phyloP scores from a whole-genome alignment of 169 alveolate species.

The Haemoproteus tartakovskyi region DNA sequence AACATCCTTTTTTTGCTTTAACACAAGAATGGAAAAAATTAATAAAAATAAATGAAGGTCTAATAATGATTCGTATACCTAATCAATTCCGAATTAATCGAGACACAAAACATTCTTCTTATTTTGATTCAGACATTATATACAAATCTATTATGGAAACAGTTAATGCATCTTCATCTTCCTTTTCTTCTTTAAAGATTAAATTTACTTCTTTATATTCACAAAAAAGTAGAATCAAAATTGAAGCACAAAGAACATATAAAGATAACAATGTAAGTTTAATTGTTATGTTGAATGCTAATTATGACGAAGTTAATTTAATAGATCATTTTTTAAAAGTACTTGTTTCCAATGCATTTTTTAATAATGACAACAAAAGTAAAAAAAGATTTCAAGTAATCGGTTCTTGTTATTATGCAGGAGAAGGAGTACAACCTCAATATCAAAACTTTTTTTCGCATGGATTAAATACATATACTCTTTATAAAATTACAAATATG shows the following conservation, averaged over 20 bases:
- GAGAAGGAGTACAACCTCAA: conserved; percentile 26
- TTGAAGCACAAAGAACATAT: neutral
- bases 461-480: conserved; percentile 49
- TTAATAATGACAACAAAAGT: conserved; percentile 1
- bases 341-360: no score
- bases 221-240: conserved; percentile 9
- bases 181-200: neutral
- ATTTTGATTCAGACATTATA: conserved; percentile 28
- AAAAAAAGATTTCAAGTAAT: conserved; percentile 24
- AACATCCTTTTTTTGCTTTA: conserved; percentile 3
- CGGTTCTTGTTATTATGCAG: conserved; percentile 37
- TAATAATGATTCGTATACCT: conserved; percentile 10
- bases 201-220: conserved; percentile 14
- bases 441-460: conserved; percentile 38
- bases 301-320: no score
- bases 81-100: conserved; percentile 15
- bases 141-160: conserved; percentile 24
- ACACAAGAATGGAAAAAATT: no score
- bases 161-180: neutral
- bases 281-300: no score
- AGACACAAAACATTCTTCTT: conserved; percentile 9
- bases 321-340: no score
- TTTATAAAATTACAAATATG: conserved; percentile 2
- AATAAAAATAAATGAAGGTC: no score
- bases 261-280: conserved; percentile 39